These are phyloP conservation scores for Lachancea dasiensis DNA, from an alignment of 805 yeast genomes.

Conservation along the genomic window DNA sequence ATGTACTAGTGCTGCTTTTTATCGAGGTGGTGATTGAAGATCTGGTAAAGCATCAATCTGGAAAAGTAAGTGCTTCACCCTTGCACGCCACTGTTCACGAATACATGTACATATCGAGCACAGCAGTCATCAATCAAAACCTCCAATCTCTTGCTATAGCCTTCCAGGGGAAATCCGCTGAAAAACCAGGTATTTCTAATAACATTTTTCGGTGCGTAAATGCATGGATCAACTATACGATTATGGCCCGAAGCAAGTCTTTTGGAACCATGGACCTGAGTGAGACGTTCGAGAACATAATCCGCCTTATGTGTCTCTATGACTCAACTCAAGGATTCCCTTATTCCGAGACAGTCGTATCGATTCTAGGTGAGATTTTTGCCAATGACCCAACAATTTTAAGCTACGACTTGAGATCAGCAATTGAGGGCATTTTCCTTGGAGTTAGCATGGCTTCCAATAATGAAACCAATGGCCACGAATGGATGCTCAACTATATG, in stretches of 20 bases:
- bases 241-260: conserved; percentile 26
- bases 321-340: conserved; percentile 22
- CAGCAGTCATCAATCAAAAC: conserved; percentile 28
- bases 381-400: conserved; percentile 28
- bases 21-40: conserved; percentile 33
- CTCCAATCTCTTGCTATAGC: conserved; percentile 10
- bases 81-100: conserved; percentile 30
- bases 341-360: conserved; percentile 23
- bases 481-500: conserved; percentile 33
- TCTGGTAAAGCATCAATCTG: conserved; percentile 27
- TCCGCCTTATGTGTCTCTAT: conserved; percentile 28
- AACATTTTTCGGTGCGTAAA: conserved; percentile 22
- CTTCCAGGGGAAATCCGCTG: neutral
- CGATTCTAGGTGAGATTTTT: conserved; percentile 26
- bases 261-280: conserved; percentile 28
- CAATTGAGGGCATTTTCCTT: conserved; percentile 28
- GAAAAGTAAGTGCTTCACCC: conserved; percentile 23
- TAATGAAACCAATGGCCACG: conserved; percentile 18
- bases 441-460: conserved; percentile 24
- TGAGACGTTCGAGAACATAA: conserved; percentile 26
- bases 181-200: conserved; percentile 8
- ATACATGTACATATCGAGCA: conserved; percentile 29
- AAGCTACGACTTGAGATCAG: conserved; percentile 27
- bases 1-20: conserved; percentile 24
- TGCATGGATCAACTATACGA: conserved; percentile 31